phyloP scores from a whole-genome alignment of 2,329 filamentous ascomycete species.

The Shiraia bambusicola region DNA sequence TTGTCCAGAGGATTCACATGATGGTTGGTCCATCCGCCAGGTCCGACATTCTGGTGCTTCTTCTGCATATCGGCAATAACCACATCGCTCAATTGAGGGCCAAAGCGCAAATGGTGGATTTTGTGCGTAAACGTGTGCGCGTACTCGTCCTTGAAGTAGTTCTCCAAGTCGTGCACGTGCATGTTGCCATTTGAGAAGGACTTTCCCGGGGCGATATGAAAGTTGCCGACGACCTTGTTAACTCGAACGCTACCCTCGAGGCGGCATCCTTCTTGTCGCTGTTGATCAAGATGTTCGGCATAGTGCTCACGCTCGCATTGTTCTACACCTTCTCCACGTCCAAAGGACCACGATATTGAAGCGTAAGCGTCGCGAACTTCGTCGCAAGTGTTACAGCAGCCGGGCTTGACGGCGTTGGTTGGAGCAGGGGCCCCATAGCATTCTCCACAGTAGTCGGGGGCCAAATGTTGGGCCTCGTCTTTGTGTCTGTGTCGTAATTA shows the following conservation, averaged over 20 bases:
- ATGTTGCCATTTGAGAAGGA: slow-evolving; percentile 96
- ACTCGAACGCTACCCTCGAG: slow-evolving; percentile 90
- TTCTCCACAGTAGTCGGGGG: slow-evolving; percentile 86
- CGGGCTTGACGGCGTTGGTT: slow-evolving; percentile 69
- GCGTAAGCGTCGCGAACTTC: slow-evolving; percentile 96
- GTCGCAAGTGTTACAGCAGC: slow-evolving; percentile 96
- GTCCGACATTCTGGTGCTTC: slow-evolving; percentile 58
- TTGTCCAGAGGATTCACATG: slow-evolving; percentile 89
- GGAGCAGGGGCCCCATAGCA: slow-evolving; percentile 87
- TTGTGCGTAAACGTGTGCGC: slow-evolving; percentile 86
- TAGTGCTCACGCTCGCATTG: slow-evolving; percentile 97
- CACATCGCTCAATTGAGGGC: slow-evolving; percentile 80
- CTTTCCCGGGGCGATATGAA: slow-evolving; percentile 94
- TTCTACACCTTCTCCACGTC: slow-evolving; percentile 86
- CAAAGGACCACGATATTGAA: slow-evolving; percentile 87
- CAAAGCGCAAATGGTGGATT: slow-evolving; percentile 89
- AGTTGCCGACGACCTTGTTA: slow-evolving; percentile 98
- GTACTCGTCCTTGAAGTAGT: slow-evolving; percentile 75
- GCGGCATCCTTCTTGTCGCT: slow-evolving; percentile 89
- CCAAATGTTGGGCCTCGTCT: slow-evolving; percentile 73
- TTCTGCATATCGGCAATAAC: slow-evolving; percentile 50
- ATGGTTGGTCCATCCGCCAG: slow-evolving; percentile 76
- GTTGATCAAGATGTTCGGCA: slow-evolving; percentile 79
- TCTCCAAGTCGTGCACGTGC: slow-evolving; percentile 96
- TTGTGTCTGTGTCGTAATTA: slow-evolving; percentile 56